phyloP scores from a whole-genome alignment of 441 rosid genomes.

The Geranium incanum region DNA sequence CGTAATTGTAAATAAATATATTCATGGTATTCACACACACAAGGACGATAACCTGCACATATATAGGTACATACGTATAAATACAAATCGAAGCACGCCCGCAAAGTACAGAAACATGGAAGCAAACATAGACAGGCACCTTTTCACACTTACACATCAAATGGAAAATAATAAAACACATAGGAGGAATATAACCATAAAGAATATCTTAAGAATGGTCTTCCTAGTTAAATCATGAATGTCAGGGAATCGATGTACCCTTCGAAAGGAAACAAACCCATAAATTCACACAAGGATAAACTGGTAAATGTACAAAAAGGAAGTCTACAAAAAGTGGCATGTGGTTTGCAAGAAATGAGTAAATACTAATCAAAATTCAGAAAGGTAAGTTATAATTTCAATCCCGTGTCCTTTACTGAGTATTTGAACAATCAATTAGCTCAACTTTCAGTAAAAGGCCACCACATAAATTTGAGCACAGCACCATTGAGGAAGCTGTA shows the following conservation, averaged over 20 bases:
- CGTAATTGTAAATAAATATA: neutral
- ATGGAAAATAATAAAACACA: neutral
- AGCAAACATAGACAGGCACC: neutral
- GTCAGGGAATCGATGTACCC: neutral
- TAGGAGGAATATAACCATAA: neutral
- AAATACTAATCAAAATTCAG: neutral
- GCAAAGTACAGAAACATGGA: neutral
- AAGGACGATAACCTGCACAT: neutral
- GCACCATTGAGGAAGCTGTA: slow-evolving; percentile 8
- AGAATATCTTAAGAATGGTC: neutral
- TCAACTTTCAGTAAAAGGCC: neutral
- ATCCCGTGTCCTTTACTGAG: neutral
- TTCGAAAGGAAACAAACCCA: neutral
- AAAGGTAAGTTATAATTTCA: neutral
- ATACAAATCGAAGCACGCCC: neutral
- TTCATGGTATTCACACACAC: neutral
- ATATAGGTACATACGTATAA: neutral
- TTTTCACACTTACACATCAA: neutral
- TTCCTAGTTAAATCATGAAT: neutral
- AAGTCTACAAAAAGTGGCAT: neutral
- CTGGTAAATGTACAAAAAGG: neutral
- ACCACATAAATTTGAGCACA: slow-evolving; percentile 1
- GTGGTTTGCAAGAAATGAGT: neutral
- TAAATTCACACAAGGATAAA: neutral
- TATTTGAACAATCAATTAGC: neutral